Evolutionary conservation across 371 early-diverging fungal genomes (phyloP).

Genomic region (Quaeritorhiza haematococci): DNA sequence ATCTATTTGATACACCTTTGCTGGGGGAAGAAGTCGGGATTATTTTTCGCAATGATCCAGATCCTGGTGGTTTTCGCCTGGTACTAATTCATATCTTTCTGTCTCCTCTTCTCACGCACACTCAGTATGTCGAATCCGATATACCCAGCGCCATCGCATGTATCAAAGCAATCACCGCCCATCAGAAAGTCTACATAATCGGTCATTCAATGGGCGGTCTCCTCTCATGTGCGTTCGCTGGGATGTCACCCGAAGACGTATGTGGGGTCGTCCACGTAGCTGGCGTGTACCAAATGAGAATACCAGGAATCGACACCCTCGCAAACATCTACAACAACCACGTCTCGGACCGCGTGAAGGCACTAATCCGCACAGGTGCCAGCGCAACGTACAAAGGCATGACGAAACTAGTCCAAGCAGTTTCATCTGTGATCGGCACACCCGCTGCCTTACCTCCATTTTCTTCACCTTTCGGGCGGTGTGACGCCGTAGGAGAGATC

Average conservation of each 20-base stretch:
- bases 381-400: neutral
- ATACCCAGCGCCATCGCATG: conserved; percentile 32
- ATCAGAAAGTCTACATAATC: conserved; percentile 33
- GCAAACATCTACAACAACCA: conserved; percentile 21
- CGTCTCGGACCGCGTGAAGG: conserved; percentile 18
- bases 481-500: too few relatives aligned
- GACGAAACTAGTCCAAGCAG: neutral
- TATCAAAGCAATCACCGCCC: conserved; percentile 15
- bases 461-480: neutral
- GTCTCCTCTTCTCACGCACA: neutral
- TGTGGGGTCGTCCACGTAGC: conserved; percentile 39
- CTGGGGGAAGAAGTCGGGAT: conserved; percentile 5
- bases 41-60: neutral
- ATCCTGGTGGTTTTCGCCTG: neutral
- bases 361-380: conserved; percentile 12
- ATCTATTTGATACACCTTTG: too few relatives aligned
- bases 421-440: neutral
- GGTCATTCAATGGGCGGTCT: conserved; percentile 38
- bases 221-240: conserved; percentile 36
- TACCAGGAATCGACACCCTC: conserved; percentile 24
- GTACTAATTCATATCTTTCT: neutral
- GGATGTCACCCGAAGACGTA: conserved; percentile 27
- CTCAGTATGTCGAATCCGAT: conserved; percentile 34
- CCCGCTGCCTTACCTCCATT: too few relatives aligned
- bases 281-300: conserved; percentile 31